phyloP scores from a whole-genome alignment of 176 grass and related monocot genomes.

The Zoysia japonica region DNA sequence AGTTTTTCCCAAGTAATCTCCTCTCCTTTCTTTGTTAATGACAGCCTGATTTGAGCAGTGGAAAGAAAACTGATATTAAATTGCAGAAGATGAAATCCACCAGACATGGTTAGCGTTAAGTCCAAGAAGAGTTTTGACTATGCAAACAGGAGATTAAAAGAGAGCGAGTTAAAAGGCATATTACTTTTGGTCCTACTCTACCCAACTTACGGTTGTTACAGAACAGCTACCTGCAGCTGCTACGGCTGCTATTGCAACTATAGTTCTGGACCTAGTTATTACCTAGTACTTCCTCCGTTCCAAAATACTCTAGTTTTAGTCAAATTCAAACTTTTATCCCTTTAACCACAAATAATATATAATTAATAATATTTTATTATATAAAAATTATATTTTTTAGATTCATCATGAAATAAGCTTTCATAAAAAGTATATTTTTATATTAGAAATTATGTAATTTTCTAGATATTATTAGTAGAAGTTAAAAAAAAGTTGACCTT shows the following conservation, averaged over 20 bases:
- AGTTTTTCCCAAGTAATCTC: constrained; percentile 95
- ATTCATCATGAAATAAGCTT: too few species aligned
- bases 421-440: too few species aligned
- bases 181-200: neutral
- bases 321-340: too few species aligned
- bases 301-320: too few species aligned
- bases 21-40: constrained; percentile 95
- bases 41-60: constrained; percentile 62
- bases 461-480: too few species aligned
- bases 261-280: constrained; percentile 32
- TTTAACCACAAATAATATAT: too few species aligned
- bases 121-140: constrained; percentile 19
- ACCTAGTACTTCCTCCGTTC: neutral
- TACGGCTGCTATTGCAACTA: constrained; percentile 33
- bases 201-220: constrained; percentile 15
- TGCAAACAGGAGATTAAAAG: too few species aligned
- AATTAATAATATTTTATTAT: too few species aligned
- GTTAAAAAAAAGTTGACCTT: too few species aligned
- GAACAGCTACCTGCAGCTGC: constrained; percentile 5
- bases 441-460: too few species aligned
- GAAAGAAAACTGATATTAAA: constrained; percentile 36
- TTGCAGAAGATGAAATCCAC: constrained; percentile 28
- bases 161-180: too few species aligned
- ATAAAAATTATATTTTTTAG: too few species aligned
- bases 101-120: constrained; percentile 3